Conservation (phyloP, 768 basidiomycete species). For the Mycena rebaudengoi region DNA sequence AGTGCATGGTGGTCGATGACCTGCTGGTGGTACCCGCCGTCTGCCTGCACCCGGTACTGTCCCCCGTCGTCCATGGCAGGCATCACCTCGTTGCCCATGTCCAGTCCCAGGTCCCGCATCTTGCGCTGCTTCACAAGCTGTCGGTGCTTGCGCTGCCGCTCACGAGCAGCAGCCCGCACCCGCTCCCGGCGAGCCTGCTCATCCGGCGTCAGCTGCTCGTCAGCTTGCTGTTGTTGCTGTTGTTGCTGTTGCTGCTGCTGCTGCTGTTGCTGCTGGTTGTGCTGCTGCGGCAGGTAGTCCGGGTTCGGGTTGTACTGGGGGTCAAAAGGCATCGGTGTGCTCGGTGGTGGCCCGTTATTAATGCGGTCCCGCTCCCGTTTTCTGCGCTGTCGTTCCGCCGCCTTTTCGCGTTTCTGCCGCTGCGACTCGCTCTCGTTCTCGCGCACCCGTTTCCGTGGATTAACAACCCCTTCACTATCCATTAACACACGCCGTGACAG, state of each 20-base stretch:
- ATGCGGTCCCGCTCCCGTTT: conserved; percentile 77
- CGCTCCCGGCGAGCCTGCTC: conserved; percentile 74
- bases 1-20: conserved; percentile 49
- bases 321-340: conserved; percentile 53
- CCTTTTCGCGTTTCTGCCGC: conserved; percentile 83
- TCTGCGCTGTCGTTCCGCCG: conserved; percentile 83
- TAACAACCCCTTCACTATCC: too few species aligned
- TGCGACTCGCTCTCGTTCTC: conserved; percentile 81
- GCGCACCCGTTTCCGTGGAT: conserved; percentile 72
- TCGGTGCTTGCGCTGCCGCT: conserved; percentile 86
- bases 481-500: too few species aligned
- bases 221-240: conserved; percentile 17
- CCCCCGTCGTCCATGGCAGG: conserved; percentile 63
- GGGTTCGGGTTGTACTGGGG: conserved; percentile 28
- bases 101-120: conserved; percentile 82
- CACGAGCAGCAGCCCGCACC: conserved; percentile 78
- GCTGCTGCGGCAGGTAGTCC: conserved; percentile 36
- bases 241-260: conserved; percentile 27
- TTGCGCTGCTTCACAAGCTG: conserved; percentile 80
- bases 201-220: conserved; percentile 59
- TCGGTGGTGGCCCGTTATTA: conserved; percentile 39
- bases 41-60: conserved; percentile 65
- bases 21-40: conserved; percentile 55
- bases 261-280: conserved; percentile 33
- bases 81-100: conserved; percentile 80